These are phyloP conservation scores for Glycine latifolia DNA, from an alignment of 306 rosid genomes.

Conservation along the genomic window DNA sequence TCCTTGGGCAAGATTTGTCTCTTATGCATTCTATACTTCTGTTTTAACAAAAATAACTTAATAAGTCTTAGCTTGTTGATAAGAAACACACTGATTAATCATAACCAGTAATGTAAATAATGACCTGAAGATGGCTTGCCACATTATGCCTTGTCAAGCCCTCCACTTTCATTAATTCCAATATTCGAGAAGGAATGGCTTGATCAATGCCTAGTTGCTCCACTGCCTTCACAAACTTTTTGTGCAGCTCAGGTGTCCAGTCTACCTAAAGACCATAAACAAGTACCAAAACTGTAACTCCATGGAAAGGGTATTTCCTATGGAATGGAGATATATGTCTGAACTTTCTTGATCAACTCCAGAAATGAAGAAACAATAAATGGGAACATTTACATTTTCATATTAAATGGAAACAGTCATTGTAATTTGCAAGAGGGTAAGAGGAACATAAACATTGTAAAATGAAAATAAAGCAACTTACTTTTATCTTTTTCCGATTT, in stretches of 20 bases:
- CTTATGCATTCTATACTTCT: conserved; percentile 95
- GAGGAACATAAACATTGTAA: conserved; percentile 35
- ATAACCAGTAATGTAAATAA: conserved; percentile 29
- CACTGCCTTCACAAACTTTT: conserved; percentile 88
- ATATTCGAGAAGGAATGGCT: conserved; percentile 96
- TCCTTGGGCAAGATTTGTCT: conserved; percentile 89
- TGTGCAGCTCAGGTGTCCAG: conserved; percentile 93
- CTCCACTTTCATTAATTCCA: conserved; percentile 87
- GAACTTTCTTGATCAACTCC: conserved; percentile 25
- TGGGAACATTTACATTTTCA: conserved; percentile 1
- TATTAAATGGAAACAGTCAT: conserved; percentile 29
- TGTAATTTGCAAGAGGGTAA: background rate
- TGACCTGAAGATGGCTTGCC: conserved; percentile 97
- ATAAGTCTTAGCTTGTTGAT: background rate
- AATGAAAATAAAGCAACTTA: conserved; percentile 47
- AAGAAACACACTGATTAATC: background rate
- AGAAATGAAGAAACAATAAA: conserved; percentile 17
- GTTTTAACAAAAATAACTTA: conserved; percentile 32
- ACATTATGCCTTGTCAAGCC: conserved; percentile 96
- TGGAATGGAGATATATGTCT: conserved; percentile 18
- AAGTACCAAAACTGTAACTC: conserved; percentile 4
- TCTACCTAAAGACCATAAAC: conserved; percentile 77
- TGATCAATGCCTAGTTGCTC: conserved; percentile 93
- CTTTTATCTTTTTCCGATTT: conserved; percentile 84
- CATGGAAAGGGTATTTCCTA: conserved; percentile 9